Conservation (phyloP, 1,284 basidiomycete genomes). For the Leccinum angustisporum region DNA sequence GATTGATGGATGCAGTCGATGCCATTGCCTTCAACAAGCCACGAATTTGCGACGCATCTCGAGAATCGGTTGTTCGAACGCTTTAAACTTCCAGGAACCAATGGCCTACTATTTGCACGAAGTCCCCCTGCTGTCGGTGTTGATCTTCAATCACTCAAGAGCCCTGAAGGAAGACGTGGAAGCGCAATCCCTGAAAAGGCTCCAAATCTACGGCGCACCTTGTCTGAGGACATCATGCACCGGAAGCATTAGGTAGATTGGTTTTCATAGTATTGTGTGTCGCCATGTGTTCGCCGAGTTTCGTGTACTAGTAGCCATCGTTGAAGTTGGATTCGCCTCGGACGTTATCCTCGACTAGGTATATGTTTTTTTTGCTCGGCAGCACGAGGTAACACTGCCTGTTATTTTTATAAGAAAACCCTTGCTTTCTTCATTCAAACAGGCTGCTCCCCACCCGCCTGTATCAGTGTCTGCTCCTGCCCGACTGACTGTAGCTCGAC, state of each 20-base stretch:
- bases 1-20: background rate
- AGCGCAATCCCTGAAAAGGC: background rate
- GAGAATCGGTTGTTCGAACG: background rate
- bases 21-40: background rate
- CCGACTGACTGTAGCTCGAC: conserved; percentile 9
- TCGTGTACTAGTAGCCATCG: background rate
- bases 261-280: background rate
- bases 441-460: background rate
- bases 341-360: background rate
- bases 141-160: background rate
- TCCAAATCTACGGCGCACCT: background rate
- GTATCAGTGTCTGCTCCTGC: background rate
- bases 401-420: too few relatives aligned
- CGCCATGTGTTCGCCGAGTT: background rate
- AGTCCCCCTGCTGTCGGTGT: background rate
- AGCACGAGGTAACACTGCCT: too few relatives aligned
- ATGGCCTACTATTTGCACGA: background rate
- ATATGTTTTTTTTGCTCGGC: background rate
- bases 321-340: background rate
- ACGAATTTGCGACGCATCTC: background rate
- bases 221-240: background rate
- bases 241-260: background rate
- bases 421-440: background rate
- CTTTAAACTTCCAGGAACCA: background rate
- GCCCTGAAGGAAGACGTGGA: background rate